These are phyloP conservation scores for Pestalotiopsis fici DNA, from an alignment of 2,329 filamentous ascomycete genomes.

Conservation along the genomic window DNA sequence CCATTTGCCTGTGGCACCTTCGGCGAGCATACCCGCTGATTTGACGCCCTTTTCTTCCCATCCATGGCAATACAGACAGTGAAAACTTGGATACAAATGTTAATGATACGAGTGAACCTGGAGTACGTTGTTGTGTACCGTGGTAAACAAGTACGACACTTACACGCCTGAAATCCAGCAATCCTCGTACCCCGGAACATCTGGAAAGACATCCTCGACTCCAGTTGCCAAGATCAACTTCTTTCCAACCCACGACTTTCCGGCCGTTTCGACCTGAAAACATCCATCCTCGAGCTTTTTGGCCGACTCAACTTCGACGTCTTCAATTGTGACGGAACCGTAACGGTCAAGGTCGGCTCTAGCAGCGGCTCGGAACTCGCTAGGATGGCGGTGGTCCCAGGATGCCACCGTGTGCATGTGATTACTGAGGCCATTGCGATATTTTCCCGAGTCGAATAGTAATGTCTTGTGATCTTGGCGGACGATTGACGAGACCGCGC, in stretches of 20 bases:
- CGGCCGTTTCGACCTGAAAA: neutral
- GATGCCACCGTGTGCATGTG: neutral
- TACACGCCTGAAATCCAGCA: slow-evolving; percentile 17
- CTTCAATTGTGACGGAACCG: neutral
- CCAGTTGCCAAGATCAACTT: slow-evolving; percentile 16
- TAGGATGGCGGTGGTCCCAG: neutral
- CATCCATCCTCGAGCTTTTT: neutral
- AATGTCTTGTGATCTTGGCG: neutral
- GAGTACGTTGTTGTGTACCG: neutral
- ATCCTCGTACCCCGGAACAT: slow-evolving; percentile 16
- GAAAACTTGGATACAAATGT: neutral
- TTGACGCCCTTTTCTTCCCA: neutral
- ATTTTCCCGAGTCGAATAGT: neutral
- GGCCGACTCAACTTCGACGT: neutral
- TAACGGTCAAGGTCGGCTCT: neutral
- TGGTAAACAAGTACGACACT: neutral
- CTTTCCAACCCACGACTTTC: slow-evolving; percentile 10
- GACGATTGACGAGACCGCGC: neutral
- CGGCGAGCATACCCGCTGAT: neutral
- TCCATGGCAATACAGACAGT: neutral
- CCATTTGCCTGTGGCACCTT: neutral
- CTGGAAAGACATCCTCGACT: slow-evolving; percentile 15
- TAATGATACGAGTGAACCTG: neutral
- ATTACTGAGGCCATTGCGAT: neutral
- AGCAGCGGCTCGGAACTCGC: neutral